phyloP scores from a whole-genome alignment of 768 basidiomycete genomes.

The Hypholoma fasciculare region DNA sequence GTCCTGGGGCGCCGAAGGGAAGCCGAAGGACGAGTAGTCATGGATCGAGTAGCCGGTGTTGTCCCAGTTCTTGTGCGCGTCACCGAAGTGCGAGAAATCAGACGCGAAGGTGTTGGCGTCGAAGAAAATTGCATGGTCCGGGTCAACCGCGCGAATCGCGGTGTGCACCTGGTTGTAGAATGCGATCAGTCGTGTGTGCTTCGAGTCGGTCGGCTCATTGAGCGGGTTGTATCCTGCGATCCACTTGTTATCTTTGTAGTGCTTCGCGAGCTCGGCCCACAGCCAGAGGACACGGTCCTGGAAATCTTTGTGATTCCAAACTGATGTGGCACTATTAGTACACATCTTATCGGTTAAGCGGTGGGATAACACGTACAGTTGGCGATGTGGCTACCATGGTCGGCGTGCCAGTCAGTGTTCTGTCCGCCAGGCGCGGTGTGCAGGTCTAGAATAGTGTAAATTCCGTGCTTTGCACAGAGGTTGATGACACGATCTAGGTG shows the following conservation, averaged over 20 bases:
- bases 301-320: slow-evolving; percentile 86
- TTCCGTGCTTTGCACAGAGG: slow-evolving; percentile 71
- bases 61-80: slow-evolving; percentile 59
- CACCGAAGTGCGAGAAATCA: slow-evolving; percentile 73
- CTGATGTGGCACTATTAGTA: slow-evolving; percentile 22
- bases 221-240: slow-evolving; percentile 86
- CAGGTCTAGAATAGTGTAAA: slow-evolving; percentile 81
- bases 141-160: slow-evolving; percentile 72
- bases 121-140: slow-evolving; percentile 73
- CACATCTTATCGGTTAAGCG: neutral
- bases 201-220: slow-evolving; percentile 78
- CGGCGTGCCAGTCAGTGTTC: slow-evolving; percentile 81
- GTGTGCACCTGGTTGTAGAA: slow-evolving; percentile 72
- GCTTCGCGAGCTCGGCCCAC: slow-evolving; percentile 73
- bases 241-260: slow-evolving; percentile 79
- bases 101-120: slow-evolving; percentile 86
- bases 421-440: slow-evolving; percentile 78
- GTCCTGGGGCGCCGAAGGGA: slow-evolving; percentile 56
- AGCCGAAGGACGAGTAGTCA: slow-evolving; percentile 76
- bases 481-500: slow-evolving; percentile 83
- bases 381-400: slow-evolving; percentile 67
- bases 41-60: slow-evolving; percentile 81
- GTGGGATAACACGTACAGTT: slow-evolving; percentile 38
- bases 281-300: slow-evolving; percentile 78
- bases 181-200: slow-evolving; percentile 59